phyloP scores from a whole-genome alignment of 176 grass and related monocot genomes.

The Oryza glumipatula region DNA sequence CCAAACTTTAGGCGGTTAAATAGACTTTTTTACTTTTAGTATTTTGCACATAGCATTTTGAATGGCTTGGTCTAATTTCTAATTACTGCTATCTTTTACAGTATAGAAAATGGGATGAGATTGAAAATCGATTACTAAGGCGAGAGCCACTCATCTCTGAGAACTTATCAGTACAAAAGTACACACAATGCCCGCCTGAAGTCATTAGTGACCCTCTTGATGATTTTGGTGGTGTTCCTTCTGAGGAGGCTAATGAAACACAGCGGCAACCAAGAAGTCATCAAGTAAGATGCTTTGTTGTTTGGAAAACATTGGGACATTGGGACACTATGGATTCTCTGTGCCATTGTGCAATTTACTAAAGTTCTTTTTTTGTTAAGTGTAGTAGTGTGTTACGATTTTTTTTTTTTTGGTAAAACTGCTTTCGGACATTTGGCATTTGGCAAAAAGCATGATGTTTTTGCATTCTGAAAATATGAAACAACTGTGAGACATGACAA shows the following conservation, averaged over 20 bases:
- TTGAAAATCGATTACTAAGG: slow-evolving; percentile 69
- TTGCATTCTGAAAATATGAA: neutral
- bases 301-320: neutral
- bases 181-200: slow-evolving; percentile 65
- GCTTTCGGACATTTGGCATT: neutral
- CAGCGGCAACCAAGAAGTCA: slow-evolving; percentile 74
- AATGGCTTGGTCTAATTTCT: slow-evolving; percentile 27
- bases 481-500: neutral
- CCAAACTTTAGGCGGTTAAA: neutral
- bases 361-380: neutral
- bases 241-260: slow-evolving; percentile 75
- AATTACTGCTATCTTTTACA: slow-evolving; percentile 47
- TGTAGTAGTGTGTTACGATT: neutral
- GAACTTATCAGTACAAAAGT: slow-evolving; percentile 74
- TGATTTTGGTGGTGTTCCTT: slow-evolving; percentile 71
- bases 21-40: neutral
- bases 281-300: slow-evolving; percentile 67
- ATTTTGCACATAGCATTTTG: slow-evolving; percentile 27
- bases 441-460: neutral
- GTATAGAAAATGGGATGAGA: slow-evolving; percentile 93
- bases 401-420: too few species aligned
- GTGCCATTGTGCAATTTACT: slow-evolving; percentile 1
- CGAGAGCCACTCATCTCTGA: slow-evolving; percentile 69
- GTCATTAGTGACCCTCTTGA: slow-evolving; percentile 83
- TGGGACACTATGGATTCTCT: slow-evolving; percentile 17